Evolutionary conservation across 176 grass and related monocot species (phyloP).

Genomic region (Eleusine coracana): DNA sequence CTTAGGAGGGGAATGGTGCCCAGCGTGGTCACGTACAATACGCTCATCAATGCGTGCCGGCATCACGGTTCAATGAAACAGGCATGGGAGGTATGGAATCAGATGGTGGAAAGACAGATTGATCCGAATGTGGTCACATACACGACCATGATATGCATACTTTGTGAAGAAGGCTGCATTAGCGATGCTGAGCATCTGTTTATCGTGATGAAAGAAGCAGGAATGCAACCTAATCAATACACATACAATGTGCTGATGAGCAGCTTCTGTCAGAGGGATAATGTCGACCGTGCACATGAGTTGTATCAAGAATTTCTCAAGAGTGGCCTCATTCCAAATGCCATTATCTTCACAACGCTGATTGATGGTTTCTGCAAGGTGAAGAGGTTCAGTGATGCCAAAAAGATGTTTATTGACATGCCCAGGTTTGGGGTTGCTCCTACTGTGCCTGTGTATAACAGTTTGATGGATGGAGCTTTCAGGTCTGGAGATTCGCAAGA

Average conservation of each 20-base stretch:
- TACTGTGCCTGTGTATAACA: constrained; percentile 54
- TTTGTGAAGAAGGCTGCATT: constrained; percentile 51
- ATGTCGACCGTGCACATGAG: constrained; percentile 11
- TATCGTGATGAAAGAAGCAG: constrained; percentile 44
- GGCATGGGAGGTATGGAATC: constrained; percentile 46
- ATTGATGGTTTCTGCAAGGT: constrained; percentile 52
- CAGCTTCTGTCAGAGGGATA: constrained; percentile 34
- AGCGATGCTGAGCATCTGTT: constrained; percentile 39
- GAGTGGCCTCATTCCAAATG: constrained; percentile 47
- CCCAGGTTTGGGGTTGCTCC: constrained; percentile 47
- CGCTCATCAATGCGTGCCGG: constrained; percentile 54
- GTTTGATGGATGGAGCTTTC: constrained; percentile 58
- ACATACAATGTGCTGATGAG: constrained; percentile 64
- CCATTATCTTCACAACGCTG: constrained; percentile 50
- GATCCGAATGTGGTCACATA: constrained; percentile 53
- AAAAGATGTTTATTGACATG: constrained; percentile 46
- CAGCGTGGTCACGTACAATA: constrained; percentile 57
- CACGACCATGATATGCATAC: constrained; percentile 51
- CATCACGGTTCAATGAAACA: constrained; percentile 34
- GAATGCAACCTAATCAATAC: constrained; percentile 50
- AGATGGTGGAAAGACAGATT: constrained; percentile 43
- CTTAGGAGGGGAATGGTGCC: constrained; percentile 45
- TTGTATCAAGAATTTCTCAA: constrained; percentile 50
- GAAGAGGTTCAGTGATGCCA: constrained; percentile 43
- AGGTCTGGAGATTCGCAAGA: constrained; percentile 44